These are phyloP conservation scores for Irpex sp. DNA, from an alignment of 1,284 basidiomycete genomes.

Conservation along the genomic window DNA sequence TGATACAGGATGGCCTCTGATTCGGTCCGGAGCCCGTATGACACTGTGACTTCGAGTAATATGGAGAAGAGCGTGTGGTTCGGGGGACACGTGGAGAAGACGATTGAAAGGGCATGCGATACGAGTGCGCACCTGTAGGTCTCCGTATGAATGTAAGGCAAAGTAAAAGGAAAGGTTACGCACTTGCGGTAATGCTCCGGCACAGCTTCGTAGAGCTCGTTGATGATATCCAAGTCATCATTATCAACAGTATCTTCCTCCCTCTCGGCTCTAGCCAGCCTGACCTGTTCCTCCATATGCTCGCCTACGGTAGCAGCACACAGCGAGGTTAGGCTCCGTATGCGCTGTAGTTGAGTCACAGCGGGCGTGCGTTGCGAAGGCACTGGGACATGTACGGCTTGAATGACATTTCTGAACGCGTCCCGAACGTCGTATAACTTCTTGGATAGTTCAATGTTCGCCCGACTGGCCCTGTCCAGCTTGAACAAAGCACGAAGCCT, in stretches of 20 bases:
- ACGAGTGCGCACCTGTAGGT: constrained; percentile 39
- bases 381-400: constrained; percentile 23
- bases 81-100: constrained; percentile 40
- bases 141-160: neutral
- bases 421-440: constrained; percentile 50
- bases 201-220: constrained; percentile 47
- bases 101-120: constrained; percentile 47
- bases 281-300: constrained; percentile 35
- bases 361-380: too few relatives aligned
- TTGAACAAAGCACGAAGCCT: constrained; percentile 31
- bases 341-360: constrained; percentile 11
- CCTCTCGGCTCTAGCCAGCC: constrained; percentile 23
- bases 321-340: constrained; percentile 40
- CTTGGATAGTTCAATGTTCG: constrained; percentile 40
- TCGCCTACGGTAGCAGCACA: constrained; percentile 48
- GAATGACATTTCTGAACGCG: constrained; percentile 47
- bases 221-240: constrained; percentile 29
- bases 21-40: constrained; percentile 37
- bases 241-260: constrained; percentile 25
- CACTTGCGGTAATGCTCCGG: constrained; percentile 48
- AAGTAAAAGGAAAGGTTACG: constrained; percentile 10
- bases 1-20: constrained; percentile 37
- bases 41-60: constrained; percentile 45
- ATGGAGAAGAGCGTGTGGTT: constrained; percentile 43
- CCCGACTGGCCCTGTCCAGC: constrained; percentile 32